Evolutionary conservation across 1,284 basidiomycete species (phyloP).

Genomic region (Phenoliferia sp.): DNA sequence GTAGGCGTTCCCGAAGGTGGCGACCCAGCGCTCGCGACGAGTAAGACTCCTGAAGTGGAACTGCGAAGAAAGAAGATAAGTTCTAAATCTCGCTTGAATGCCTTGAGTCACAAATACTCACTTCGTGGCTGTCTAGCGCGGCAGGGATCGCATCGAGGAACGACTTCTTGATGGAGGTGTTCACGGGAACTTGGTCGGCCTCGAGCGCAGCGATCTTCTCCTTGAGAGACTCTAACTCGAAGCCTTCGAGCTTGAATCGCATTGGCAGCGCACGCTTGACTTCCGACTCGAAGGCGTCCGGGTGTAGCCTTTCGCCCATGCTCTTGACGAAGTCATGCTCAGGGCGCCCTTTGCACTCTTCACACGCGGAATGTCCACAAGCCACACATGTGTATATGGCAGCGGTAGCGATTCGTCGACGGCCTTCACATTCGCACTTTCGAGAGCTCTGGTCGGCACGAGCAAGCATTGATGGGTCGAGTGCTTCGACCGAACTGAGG

Average conservation of each 20-base stretch:
- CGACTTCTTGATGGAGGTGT: background rate
- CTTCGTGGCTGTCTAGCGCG: constrained; percentile 55
- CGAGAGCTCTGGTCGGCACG: constrained; percentile 67
- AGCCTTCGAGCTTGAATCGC: constrained; percentile 61
- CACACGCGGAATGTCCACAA: constrained; percentile 75
- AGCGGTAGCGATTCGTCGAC: constrained; percentile 67
- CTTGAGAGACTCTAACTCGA: constrained; percentile 41
- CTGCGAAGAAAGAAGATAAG: constrained; percentile 41
- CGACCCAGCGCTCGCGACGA: constrained; percentile 82
- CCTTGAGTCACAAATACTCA: too few species aligned
- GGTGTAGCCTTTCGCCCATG: constrained; percentile 49
- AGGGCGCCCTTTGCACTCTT: constrained; percentile 80
- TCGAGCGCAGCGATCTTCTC: constrained; percentile 5
- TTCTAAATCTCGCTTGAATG: too few species aligned
- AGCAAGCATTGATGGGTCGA: constrained; percentile 57
- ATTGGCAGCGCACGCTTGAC: constrained; percentile 82
- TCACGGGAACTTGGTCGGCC: constrained; percentile 8
- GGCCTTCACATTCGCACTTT: constrained; percentile 83
- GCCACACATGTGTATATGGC: constrained; percentile 65
- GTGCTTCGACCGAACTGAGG: constrained; percentile 53
- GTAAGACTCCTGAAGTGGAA: constrained; percentile 80
- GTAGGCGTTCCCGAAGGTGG: constrained; percentile 65
- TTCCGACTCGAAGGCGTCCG: constrained; percentile 64
- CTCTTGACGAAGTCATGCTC: constrained; percentile 62
- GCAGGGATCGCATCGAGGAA: constrained; percentile 39